Percentiles rank a stretch among this genome's conserved stretches.
Conservation (phyloP, 1,284 basidiomycete species). For the Thecaphora thlaspeos region DNA sequence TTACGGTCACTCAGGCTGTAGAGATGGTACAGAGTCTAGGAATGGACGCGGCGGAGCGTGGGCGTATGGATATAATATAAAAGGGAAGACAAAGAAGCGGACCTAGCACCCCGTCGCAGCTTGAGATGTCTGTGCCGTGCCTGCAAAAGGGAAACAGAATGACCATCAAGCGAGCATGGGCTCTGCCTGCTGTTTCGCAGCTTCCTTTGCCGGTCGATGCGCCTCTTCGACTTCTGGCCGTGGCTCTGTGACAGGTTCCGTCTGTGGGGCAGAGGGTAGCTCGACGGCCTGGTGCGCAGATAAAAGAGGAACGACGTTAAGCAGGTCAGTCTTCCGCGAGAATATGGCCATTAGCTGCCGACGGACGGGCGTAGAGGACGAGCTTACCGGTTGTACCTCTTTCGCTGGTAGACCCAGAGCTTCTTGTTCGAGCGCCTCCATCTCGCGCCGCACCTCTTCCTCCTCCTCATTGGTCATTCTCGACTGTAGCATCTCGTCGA, state of each 20-base stretch:
- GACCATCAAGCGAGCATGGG: background rate
- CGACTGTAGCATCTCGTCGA: slow-evolving; percentile 80
- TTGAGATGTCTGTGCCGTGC: too few relatives aligned
- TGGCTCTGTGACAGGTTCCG: slow-evolving; percentile 19
- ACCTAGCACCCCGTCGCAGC: too few relatives aligned
- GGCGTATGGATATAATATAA: too few relatives aligned
- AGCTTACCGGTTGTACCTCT: too few relatives aligned
- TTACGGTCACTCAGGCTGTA: too few relatives aligned
- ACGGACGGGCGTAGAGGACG: too few relatives aligned
- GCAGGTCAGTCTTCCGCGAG: slow-evolving; percentile 5
- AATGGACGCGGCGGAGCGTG: too few relatives aligned
- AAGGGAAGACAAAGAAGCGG: too few relatives aligned
- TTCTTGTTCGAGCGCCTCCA: slow-evolving; percentile 38
- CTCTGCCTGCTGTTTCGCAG: background rate
- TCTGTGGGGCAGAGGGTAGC: slow-evolving; percentile 25
- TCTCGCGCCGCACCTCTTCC: slow-evolving; percentile 81
- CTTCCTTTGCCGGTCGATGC: too few relatives aligned
- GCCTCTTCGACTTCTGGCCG: slow-evolving; percentile 10
- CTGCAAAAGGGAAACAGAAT: too few relatives aligned
- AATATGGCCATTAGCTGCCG: slow-evolving; percentile 9
- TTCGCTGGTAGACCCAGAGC: background rate
- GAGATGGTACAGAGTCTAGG: too few relatives aligned
- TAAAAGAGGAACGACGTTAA: too few relatives aligned
- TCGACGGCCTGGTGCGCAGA: slow-evolving; percentile 3
- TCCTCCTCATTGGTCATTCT: slow-evolving; percentile 85